phyloP scores from a whole-genome alignment of 257 asterid genomes.

The Rauvolfia tetraphylla region DNA sequence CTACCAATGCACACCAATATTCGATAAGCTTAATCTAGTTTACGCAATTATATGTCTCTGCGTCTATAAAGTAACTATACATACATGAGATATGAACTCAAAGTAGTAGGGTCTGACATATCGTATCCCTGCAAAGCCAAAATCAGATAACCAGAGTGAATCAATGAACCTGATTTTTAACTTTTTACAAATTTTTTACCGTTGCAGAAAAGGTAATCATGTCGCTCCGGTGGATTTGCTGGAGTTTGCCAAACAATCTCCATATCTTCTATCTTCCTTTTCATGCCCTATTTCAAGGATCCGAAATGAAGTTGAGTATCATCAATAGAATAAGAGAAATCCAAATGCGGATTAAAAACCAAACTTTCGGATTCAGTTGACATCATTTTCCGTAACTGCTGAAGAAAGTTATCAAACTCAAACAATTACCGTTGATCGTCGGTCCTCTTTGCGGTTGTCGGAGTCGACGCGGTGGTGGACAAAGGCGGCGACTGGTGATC shows the following conservation, averaged over 20 bases:
- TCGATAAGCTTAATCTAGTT: background rate
- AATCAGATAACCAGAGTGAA: slow-evolving; percentile 5
- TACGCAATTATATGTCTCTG: background rate
- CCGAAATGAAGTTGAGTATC: background rate
- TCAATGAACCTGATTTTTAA: background rate
- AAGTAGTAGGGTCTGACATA: slow-evolving; percentile 90
- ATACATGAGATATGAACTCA: slow-evolving; percentile 87
- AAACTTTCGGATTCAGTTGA: background rate
- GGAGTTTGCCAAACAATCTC: slow-evolving; percentile 94
- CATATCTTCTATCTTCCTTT: slow-evolving; percentile 63
- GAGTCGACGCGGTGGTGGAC: no score
- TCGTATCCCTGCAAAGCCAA: slow-evolving; percentile 64
- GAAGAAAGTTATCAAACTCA: no score
- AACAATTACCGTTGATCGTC: no score
- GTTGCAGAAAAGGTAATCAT: slow-evolving; percentile 64
- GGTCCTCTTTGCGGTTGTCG: no score
- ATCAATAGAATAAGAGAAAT: background rate
- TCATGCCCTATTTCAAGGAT: slow-evolving; percentile 23
- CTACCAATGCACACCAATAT: slow-evolving; percentile 35
- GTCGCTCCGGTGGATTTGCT: slow-evolving; percentile 82
- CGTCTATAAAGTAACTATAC: slow-evolving; percentile 13
- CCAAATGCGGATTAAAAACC: background rate
- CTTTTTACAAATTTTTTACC: slow-evolving; percentile 29
- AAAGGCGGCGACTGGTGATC: no score
- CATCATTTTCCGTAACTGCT: background rate